phyloP scores from a whole-genome alignment of 768 basidiomycete species.

The Tulasnella sp. region DNA sequence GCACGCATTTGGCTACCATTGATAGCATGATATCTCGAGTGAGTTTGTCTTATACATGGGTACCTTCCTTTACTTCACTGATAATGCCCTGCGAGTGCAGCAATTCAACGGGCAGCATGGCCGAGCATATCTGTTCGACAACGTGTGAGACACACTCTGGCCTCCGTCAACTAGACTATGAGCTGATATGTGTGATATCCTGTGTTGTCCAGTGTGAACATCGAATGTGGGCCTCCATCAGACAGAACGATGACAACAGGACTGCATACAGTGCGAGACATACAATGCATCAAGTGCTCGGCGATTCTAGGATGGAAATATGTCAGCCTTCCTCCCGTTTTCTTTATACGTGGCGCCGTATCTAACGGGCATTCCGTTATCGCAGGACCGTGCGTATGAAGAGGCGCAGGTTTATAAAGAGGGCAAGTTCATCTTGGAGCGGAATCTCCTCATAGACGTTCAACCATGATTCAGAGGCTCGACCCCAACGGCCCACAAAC shows the following conservation, averaged over 20 bases:
- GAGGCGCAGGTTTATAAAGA: conserved; percentile 93
- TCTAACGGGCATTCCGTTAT: conserved; percentile 6
- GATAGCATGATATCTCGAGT: conserved; percentile 87
- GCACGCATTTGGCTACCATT: conserved; percentile 82
- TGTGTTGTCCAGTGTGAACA: conserved; percentile 59
- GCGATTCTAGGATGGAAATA: conserved; percentile 96
- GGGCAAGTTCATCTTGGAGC: conserved; percentile 95
- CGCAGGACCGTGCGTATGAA: conserved; percentile 88
- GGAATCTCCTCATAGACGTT: conserved; percentile 77
- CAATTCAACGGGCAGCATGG: conserved; percentile 97
- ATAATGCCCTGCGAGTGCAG: conserved; percentile 32
- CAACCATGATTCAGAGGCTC: conserved; percentile 28
- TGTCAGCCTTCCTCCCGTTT: conserved; percentile 39
- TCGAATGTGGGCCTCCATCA: conserved; percentile 76
- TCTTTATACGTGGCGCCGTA: conserved; percentile 9
- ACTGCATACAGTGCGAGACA: conserved; percentile 90
- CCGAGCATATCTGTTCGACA: conserved; percentile 86
- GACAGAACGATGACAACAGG: conserved; percentile 97
- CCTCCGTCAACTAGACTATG: not conserved
- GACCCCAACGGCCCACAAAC: not conserved
- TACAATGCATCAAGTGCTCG: conserved; percentile 85
- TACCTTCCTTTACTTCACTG: not conserved
- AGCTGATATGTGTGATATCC: too few relatives aligned
- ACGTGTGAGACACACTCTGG: conserved; percentile 54
- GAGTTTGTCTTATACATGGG: conserved; percentile 23